Evolutionary conservation across 2,329 filamentous ascomycete species (phyloP).

Genomic region (Tolypocladium ovalisporum): DNA sequence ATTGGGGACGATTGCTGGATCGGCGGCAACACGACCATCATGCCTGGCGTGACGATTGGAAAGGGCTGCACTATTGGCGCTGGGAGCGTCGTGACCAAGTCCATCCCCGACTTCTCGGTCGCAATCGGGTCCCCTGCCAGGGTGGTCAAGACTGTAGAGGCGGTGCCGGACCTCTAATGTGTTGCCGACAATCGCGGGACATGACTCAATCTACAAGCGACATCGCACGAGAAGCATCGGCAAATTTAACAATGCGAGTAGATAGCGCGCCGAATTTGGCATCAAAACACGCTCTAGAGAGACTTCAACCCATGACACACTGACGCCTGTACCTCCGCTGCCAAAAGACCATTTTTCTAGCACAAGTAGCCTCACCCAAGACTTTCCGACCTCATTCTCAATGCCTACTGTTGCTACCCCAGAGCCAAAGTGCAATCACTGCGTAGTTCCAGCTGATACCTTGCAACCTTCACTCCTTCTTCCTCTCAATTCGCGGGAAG

Average conservation of each 20-base stretch:
- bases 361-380: background rate
- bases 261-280: background rate
- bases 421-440: too few species aligned
- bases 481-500: slow-evolving; percentile 30
- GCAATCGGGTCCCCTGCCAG: slow-evolving; percentile 36
- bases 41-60: slow-evolving; percentile 42
- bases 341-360: background rate
- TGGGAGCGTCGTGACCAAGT: slow-evolving; percentile 37
- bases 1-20: slow-evolving; percentile 48
- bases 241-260: background rate
- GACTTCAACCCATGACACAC: background rate
- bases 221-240: background rate
- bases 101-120: slow-evolving; percentile 35
- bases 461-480: slow-evolving; percentile 18
- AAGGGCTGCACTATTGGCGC: slow-evolving; percentile 40
- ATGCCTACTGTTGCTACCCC: background rate
- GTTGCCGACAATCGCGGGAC: background rate
- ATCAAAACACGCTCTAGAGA: background rate
- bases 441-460: too few species aligned
- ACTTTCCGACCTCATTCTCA: background rate
- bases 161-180: slow-evolving; percentile 17
- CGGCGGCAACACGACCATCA: slow-evolving; percentile 35
- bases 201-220: background rate
- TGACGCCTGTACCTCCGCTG: background rate
- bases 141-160: slow-evolving; percentile 35